These are phyloP conservation scores for Luzula sylvatica DNA, from an alignment of 176 grass and related monocot species.

Conservation along the genomic window DNA sequence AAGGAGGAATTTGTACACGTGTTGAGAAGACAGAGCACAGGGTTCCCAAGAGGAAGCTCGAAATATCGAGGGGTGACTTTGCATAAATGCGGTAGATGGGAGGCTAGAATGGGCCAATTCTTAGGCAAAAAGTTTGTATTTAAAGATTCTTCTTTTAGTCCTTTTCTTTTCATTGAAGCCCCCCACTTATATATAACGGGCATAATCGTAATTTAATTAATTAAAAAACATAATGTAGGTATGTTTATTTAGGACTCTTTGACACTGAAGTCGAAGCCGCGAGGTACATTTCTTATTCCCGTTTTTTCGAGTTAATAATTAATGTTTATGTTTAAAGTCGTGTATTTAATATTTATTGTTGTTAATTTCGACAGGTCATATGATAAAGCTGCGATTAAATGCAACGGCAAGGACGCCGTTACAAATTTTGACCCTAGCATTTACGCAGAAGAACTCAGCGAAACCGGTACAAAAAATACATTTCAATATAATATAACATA, in stretches of 20 bases:
- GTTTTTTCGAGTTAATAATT: too few species aligned
- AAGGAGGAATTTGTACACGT: constrained; percentile 99
- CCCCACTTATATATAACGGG: too few species aligned
- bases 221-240: constrained; percentile 34
- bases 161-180: background rate
- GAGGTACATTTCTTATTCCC: constrained; percentile 35
- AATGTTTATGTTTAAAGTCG: background rate
- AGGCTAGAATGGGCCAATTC: constrained; percentile 93
- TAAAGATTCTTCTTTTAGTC: background rate
- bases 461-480: constrained; percentile 10
- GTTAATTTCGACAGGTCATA: constrained; percentile 45
- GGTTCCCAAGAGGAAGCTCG: constrained; percentile 84
- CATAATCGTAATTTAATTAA: background rate
- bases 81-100: constrained; percentile 98
- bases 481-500: background rate
- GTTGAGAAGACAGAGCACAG: constrained; percentile 84
- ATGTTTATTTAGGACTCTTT: constrained; percentile 81
- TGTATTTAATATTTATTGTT: constrained; percentile 9
- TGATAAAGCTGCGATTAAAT: constrained; percentile 76
- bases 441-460: constrained; percentile 56
- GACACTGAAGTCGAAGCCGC: constrained; percentile 85
- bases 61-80: constrained; percentile 88
- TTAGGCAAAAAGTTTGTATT: constrained; percentile 78
- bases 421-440: constrained; percentile 72
- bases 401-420: constrained; percentile 75